Evolutionary conservation across 306 rosid genomes (phyloP), one percentile per base, ranked within the genome.

Genomic region (Cucumis hystrix): DNA sequence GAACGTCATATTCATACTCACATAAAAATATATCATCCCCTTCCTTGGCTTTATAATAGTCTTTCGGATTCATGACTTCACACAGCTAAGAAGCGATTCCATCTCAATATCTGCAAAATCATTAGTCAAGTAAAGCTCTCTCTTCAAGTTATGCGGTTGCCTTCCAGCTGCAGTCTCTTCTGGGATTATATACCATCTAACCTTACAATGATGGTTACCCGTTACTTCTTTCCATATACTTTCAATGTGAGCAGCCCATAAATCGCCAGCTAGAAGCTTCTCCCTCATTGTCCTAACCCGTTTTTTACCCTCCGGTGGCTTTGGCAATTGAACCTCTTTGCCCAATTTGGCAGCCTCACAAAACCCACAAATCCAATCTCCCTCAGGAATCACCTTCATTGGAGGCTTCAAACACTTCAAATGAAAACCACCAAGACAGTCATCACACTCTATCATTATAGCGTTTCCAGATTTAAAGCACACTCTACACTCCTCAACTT

Each of bases 21-120:
- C 98, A 92, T 40, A 90, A 72, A 83, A 90, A 94, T 73, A 95
- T 76, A 73, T 95, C 97, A 82, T 95, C 98, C 79, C 98, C 98
- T 74, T 84, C 96, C 52, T 64, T 80, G 68, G 97, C 91, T 77
- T 87, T 89, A 52, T 90, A 85, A 81, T 83, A 95, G 79, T 89
- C 97, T 82, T 88, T 92, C 35, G 98, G 98, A 76, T 40, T 81
- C 89, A 75, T 81, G 76, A 92, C 93, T 79, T 7, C 80, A 84
- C 98, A 95, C 75, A 87, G 93, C 96, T 84, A 78, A 95, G 87
- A 76, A 95, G 82, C 51, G 93, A 83, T 82, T 92, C 97, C 95
- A 92, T 90, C 98, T 95, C 98, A 63, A 92, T 90, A 76, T 89
- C 92, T 37, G 97, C 86, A 79, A 83, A 88, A 55, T 95, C 98